Base-by-base conservation (phyloP, 768 basidiomycete species). In the Boletus rufocinnamomeus region DNA sequence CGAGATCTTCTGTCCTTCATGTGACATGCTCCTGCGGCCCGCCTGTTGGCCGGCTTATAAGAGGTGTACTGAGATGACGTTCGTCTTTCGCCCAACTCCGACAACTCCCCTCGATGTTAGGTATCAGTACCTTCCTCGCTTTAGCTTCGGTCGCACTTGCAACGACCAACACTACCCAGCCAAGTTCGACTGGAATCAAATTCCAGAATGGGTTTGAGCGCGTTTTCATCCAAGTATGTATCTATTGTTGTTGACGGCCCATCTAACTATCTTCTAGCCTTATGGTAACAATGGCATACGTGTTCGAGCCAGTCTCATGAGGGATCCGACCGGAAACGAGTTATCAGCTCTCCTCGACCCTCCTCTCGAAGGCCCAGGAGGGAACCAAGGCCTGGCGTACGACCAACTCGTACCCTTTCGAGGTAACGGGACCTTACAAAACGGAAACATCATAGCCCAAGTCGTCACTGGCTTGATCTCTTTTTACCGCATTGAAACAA, bases 141-240 rank as follows among this genome's bases (percentile, higher is more conserved):
- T 27, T 51, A 11, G 32, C 49, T 21, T 44, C 27, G 2, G 40
- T 48, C 38, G 16, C 44, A 21, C 25, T 16, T 21, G 19, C 46
- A 21, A 54, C 13, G 19, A 58, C 51, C 11, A 60, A 54, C 25
- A 72, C 73, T 13, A 74, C 69, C 35, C 25, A 54, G 35, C 19
- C 13, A 19, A 52, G 27, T 40, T 73, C 73, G 9, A 71, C 72
- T 41, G 72, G 71, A 11, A 70, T 77, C 37, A 72, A 75, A 47
- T 57, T 74, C 34, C 73, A 76, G 56, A 73, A 76, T 61, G 72
- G 69, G 9, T 76, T 74, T 51, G 70, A 74, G 63, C 66, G 68
- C 9, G 66, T 76, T 21, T 74, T 51, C 40, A 32, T 30, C 11
- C 50, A 28, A 19, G 25, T 43, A 55, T 19, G 46, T 55, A 13